Evolutionary conservation across 2,329 filamentous ascomycete genomes (phyloP).

Genomic region (Ceratocystis harringtonii): DNA sequence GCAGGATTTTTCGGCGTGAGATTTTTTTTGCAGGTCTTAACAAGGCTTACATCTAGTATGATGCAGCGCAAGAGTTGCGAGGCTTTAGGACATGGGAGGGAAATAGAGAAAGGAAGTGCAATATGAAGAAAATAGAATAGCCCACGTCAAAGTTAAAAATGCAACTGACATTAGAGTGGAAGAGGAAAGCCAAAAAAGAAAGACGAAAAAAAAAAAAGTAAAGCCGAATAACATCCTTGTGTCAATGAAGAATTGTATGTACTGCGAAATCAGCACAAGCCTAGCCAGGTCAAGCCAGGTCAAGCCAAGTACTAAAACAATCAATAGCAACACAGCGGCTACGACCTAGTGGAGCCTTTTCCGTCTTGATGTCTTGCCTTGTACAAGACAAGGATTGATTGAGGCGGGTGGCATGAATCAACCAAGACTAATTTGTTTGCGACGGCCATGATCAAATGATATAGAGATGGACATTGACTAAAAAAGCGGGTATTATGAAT

Average conservation of each 20-base stretch:
- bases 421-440: not conserved
- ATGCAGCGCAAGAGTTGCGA: not conserved
- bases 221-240: not conserved
- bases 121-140: not conserved
- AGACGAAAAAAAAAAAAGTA: not conserved
- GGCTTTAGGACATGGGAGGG: not conserved
- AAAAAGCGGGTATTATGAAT: not conserved
- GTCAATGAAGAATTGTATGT: not conserved
- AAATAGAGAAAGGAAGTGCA: not conserved
- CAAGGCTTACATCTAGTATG: not conserved
- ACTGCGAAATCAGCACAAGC: not conserved
- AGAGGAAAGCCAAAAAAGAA: not conserved
- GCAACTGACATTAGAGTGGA: not conserved
- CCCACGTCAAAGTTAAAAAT: not conserved
- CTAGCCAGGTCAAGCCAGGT: not conserved
- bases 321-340: not conserved
- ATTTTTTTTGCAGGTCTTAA: slow-evolving; percentile 1
- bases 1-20: not conserved
- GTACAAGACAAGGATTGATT: not conserved
- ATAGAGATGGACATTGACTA: not conserved
- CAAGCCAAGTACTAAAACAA: not conserved
- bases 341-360: not conserved
- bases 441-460: not conserved
- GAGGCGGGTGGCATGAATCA: not conserved
- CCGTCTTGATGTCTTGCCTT: not conserved